These are phyloP conservation scores for Calonectria montana DNA, from an alignment of 2,329 filamentous ascomycete genomes.

Conservation along the genomic window DNA sequence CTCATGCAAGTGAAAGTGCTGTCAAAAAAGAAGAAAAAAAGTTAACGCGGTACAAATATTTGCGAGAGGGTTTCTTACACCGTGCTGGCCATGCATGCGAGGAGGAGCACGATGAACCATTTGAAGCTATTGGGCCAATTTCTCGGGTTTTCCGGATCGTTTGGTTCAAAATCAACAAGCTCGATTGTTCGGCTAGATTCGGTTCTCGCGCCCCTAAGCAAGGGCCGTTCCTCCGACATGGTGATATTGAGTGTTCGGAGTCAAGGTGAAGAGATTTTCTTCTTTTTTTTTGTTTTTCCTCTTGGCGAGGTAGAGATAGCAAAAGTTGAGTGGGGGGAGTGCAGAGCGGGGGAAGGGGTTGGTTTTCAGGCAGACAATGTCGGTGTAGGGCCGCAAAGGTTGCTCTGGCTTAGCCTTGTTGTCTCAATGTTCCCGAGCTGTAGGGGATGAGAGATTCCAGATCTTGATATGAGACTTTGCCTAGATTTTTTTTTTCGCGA, in stretches of 20 bases:
- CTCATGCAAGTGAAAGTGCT: slow-evolving; percentile 70
- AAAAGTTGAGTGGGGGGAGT: background rate
- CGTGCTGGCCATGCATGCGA: slow-evolving; percentile 66
- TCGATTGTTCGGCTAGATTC: background rate
- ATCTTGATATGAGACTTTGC: background rate
- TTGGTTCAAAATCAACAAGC: slow-evolving; percentile 1
- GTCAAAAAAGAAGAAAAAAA: background rate
- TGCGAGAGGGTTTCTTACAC: slow-evolving; percentile 54
- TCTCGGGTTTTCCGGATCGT: slow-evolving; percentile 56
- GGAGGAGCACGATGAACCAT: slow-evolving; percentile 63
- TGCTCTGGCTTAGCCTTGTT: background rate
- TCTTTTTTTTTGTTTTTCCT: background rate
- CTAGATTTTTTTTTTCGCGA: background rate
- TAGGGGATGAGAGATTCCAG: background rate
- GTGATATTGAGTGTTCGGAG: background rate
- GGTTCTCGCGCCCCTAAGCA: background rate
- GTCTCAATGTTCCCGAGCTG: background rate
- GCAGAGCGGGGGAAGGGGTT: background rate
- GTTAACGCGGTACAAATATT: background rate
- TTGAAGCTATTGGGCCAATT: slow-evolving; percentile 65
- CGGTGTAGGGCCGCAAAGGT: background rate
- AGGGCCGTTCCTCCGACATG: background rate
- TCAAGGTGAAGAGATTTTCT: background rate
- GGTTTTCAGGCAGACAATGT: background rate
- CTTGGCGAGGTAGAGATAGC: background rate